phyloP scores from a whole-genome alignment of 306 rosid genomes.

The Castanopsis chinensis region DNA sequence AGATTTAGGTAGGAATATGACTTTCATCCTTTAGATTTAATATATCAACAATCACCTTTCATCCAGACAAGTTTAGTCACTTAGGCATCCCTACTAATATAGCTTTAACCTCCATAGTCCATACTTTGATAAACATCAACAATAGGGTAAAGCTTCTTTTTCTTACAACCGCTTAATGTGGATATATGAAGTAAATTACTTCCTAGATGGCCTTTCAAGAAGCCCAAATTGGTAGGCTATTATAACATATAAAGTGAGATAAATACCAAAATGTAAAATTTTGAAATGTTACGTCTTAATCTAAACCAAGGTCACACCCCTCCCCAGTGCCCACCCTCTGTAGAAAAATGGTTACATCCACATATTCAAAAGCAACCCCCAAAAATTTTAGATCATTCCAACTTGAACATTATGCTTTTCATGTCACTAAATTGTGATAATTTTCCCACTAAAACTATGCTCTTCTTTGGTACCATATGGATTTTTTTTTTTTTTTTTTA shows the following conservation, averaged over 20 bases:
- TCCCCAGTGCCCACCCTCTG: too few relatives aligned
- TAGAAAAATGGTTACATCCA: too few relatives aligned
- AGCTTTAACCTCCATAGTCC: constrained; percentile 2
- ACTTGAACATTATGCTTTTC: neutral
- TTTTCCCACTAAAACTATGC: neutral
- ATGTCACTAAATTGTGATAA: neutral
- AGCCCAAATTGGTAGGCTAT: neutral
- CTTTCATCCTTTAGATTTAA: neutral
- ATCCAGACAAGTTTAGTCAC: neutral
- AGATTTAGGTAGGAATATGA: neutral
- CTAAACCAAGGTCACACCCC: too few relatives aligned
- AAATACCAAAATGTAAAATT: neutral
- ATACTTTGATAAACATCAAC: neutral
- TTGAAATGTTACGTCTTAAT: too few relatives aligned
- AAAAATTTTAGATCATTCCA: neutral
- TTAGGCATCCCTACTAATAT: neutral
- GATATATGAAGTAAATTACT: neutral
- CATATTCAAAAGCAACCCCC: neutral
- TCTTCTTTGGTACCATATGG: neutral
- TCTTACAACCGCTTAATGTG: too few relatives aligned
- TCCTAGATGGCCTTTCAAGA: neutral
- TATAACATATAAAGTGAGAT: neutral
- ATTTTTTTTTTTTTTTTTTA: too few relatives aligned
- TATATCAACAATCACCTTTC: constrained; percentile 5
- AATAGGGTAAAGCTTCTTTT: neutral